Percentiles rank a stretch among this genome's conserved stretches.
These are phyloP conservation scores for Ganoderma lucidum DNA, from an alignment of 1,284 basidiomycete species.

Conservation along the genomic window DNA sequence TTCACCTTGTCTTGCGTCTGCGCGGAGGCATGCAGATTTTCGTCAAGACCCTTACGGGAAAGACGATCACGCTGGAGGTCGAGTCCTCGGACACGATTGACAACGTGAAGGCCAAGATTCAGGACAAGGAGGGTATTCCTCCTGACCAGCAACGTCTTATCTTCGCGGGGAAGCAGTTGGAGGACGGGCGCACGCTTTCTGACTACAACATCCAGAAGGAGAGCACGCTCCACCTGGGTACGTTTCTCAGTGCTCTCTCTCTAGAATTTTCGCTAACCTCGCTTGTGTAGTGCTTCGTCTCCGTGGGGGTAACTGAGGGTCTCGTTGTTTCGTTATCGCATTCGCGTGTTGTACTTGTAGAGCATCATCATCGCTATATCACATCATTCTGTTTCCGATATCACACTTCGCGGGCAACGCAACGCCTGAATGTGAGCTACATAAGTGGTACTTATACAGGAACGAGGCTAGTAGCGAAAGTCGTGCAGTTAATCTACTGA, in stretches of 20 bases:
- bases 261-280: slow-evolving; percentile 4
- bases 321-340: slow-evolving; percentile 5
- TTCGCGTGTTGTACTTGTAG: slow-evolving; percentile 23
- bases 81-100: slow-evolving; percentile 82
- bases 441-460: background rate
- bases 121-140: slow-evolving; percentile 80
- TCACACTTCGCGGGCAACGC: background rate
- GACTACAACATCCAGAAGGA: slow-evolving; percentile 45
- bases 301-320: slow-evolving; percentile 66
- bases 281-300: slow-evolving; percentile 72
- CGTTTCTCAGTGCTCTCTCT: slow-evolving; percentile 10
- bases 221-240: slow-evolving; percentile 41
- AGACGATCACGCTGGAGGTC: slow-evolving; percentile 84
- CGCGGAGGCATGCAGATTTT: slow-evolving; percentile 51
- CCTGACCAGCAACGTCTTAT: slow-evolving; percentile 81
- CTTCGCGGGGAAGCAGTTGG: slow-evolving; percentile 81
- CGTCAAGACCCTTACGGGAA: slow-evolving; percentile 78
- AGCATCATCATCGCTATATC: slow-evolving; percentile 14
- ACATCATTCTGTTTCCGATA: slow-evolving; percentile 11
- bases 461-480: background rate
- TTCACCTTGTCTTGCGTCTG: slow-evolving; percentile 51
- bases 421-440: background rate
- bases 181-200: slow-evolving; percentile 68
- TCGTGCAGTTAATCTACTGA: background rate
- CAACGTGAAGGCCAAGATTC: slow-evolving; percentile 78